Evolutionary conservation across 148 eudicot species (phyloP).

Genomic region (Nepenthes mirabilis): DNA sequence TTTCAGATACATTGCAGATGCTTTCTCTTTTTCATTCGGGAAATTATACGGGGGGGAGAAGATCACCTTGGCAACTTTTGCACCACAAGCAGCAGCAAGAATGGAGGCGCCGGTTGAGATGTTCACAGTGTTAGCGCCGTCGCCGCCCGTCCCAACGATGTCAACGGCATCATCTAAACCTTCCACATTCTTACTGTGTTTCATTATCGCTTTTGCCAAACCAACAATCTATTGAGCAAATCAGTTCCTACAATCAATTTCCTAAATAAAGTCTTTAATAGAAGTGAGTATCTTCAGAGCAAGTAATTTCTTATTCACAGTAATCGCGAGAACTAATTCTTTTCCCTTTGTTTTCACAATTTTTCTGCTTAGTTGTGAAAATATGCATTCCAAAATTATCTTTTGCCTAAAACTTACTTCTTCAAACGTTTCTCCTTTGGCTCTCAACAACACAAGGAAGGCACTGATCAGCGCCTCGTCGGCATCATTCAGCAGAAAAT

Average conservation of each 20-base stretch:
- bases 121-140: conserved; percentile 95
- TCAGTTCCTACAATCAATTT: not conserved
- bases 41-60: not conserved
- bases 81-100: conserved; percentile 94
- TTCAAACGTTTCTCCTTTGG: conserved; percentile 96
- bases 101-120: conserved; percentile 94
- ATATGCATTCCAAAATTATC: not conserved
- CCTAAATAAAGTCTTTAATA: not conserved
- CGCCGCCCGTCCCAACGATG: conserved; percentile 99
- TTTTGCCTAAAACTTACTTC: conserved; percentile 31
- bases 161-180: conserved; percentile 74
- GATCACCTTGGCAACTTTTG: conserved; percentile 90
- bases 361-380: not conserved
- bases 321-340: not conserved
- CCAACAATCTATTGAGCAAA: conserved; percentile 60
- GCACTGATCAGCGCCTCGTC: conserved; percentile 85
- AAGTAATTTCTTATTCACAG: not conserved
- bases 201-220: conserved; percentile 93
- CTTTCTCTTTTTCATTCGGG: not conserved
- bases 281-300: not conserved
- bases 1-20: not conserved
- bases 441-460: conserved; percentile 84
- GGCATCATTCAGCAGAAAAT: conserved; percentile 60
- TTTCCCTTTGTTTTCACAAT: not conserved
- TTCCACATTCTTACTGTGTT: conserved; percentile 49